phyloP scores from a whole-genome alignment of 2,329 filamentous ascomycete species.

The Apiospora phragmitis region DNA sequence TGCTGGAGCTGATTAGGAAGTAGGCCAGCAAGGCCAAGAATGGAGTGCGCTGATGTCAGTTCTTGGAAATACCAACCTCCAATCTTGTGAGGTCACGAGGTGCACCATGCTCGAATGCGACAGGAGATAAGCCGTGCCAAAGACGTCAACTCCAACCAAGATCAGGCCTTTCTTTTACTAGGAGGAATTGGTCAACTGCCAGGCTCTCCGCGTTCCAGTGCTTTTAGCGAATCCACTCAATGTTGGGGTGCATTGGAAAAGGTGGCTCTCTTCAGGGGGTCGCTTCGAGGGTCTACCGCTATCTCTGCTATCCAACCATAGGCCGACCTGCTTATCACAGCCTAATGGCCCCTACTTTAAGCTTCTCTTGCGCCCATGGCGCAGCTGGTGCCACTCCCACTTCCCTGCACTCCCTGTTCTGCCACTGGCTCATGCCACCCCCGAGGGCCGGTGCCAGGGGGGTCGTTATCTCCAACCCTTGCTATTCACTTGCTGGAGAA shows the following conservation, averaged over 20 bases:
- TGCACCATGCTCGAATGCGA: background rate
- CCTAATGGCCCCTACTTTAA: background rate
- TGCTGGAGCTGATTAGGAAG: background rate
- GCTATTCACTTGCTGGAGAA: background rate
- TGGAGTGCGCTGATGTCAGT: background rate
- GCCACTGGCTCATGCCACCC: background rate
- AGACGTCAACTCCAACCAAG: background rate
- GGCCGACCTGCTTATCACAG: background rate
- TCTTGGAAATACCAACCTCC: background rate
- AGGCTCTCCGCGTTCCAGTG: background rate
- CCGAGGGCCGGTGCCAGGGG: background rate
- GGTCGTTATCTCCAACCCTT: background rate
- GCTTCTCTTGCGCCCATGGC: background rate
- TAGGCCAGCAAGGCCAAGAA: background rate
- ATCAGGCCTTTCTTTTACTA: constrained; percentile 2
- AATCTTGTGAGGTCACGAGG: background rate
- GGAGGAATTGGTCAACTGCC: background rate
- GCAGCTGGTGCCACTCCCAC: background rate
- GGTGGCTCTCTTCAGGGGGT: background rate
- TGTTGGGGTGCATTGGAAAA: constrained; percentile 4
- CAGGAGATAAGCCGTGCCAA: background rate
- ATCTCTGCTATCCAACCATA: background rate
- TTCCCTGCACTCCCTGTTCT: background rate
- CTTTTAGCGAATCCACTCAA: background rate
- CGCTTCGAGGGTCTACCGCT: background rate